Base-by-base conservation (phyloP, 2,329 filamentous ascomycete genomes). In the Epichloe festucae region DNA sequence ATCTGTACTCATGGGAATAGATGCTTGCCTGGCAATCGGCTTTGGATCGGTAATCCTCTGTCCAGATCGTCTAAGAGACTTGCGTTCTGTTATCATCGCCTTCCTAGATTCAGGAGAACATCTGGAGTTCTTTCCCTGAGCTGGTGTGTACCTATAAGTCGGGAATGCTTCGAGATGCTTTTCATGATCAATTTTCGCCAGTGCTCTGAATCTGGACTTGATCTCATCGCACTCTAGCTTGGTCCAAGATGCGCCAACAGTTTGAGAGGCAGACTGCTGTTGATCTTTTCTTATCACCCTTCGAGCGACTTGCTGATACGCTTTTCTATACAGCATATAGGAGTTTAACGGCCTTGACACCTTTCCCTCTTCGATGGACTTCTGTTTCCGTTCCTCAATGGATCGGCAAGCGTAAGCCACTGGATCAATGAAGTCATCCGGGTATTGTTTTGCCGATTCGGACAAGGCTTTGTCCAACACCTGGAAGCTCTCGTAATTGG, bases 291-390 rank as follows among this genome's bases (percentile, higher is more conserved):
- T 87, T 74, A 83, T 87, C 49, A 79, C 75, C 67, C 95, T 95
- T 53, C 51, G 48, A n/a, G 87, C 88, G 35, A 89, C 77, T 55
- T 93, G 87, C 54, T 94, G 87, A 63, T 88, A 96, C 6, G 89
- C 88, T 58, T 93, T 95, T 42, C 93, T 85, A 67, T 98, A 98
- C 48, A 98, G 74, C 85, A 98, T 95, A 72, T 97, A 98, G 1
- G 88, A 91, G 67, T 98, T 98, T 85, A 96, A 95, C 3, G 93
- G 90, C 34, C 93, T 78, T 3, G 76, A 76, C 38, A 91, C 70
- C 55, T 75, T 76, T 2, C 77, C 76, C 15, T 53, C 49, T 17
- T 53, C 38, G 7, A 27, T 17, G 2, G 48, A 38, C 50, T 51
- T 55, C n/a, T 44, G 34, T 46, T 38, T 45, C 15, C 53, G 51